Conservation (phyloP, 2,329 filamentous ascomycete genomes). For the Colletotrichum shisoi region DNA sequence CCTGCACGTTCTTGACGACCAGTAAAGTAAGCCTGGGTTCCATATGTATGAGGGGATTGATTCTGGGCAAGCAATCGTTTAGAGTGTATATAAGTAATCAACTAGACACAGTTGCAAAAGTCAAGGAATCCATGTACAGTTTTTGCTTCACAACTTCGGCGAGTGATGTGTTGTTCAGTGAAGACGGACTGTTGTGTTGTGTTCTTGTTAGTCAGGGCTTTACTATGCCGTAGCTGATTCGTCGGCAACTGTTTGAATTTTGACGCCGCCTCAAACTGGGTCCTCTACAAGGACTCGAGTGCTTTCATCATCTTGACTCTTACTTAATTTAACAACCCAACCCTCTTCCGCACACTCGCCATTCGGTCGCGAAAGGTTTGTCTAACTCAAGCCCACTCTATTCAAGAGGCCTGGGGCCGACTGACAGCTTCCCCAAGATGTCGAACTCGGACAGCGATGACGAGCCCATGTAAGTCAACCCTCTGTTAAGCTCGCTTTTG, state of each 20-base stretch:
- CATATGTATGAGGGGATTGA: slow-evolving; percentile 40
- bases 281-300: slow-evolving; percentile 6
- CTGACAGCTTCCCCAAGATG: slow-evolving; percentile 10
- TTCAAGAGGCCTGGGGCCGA: background rate
- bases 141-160: slow-evolving; percentile 1
- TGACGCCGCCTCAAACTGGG: slow-evolving; percentile 22
- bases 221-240: slow-evolving; percentile 28
- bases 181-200: background rate
- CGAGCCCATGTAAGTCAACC: slow-evolving; percentile 57
- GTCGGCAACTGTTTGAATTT: slow-evolving; percentile 7
- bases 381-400: background rate
- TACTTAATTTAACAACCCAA: slow-evolving; percentile 16
- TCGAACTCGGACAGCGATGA: slow-evolving; percentile 51
- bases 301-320: slow-evolving; percentile 4
- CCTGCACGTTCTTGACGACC: slow-evolving; percentile 88
- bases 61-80: slow-evolving; percentile 35
- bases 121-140: slow-evolving; percentile 37
- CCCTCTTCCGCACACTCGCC: background rate
- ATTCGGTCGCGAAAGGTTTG: background rate
- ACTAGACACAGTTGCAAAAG: slow-evolving; percentile 43
- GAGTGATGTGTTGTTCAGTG: background rate
- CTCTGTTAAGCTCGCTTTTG: background rate
- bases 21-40: slow-evolving; percentile 57
- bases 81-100: slow-evolving; percentile 46
- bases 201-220: slow-evolving; percentile 8